Percentiles rank a stretch among this genome's conserved stretches.
phyloP scores from a whole-genome alignment of 495 filamentous ascomycete genomes.

The Saxispiralis lemnorum region DNA sequence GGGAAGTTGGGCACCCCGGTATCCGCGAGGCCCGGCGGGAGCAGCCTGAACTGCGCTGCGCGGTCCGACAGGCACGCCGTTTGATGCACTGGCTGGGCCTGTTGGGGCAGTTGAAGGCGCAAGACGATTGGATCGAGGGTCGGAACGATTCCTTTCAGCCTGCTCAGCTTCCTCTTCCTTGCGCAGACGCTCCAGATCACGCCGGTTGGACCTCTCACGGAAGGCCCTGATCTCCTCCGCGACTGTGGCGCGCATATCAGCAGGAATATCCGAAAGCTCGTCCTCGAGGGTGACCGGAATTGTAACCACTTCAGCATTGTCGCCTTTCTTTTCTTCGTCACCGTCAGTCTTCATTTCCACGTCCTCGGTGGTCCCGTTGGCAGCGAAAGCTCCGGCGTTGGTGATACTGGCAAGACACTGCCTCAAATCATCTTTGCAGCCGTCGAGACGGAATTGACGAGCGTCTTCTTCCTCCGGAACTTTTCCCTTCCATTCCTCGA shows the following conservation, averaged over 20 bases:
- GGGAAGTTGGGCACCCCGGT: slow-evolving; percentile 51
- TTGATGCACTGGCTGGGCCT: slow-evolving; percentile 55
- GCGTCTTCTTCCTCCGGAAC: slow-evolving; percentile 48
- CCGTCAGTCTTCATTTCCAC: slow-evolving; percentile 27
- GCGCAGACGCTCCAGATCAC: slow-evolving; percentile 73
- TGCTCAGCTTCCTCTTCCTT: slow-evolving; percentile 85
- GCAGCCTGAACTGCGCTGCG: slow-evolving; percentile 46
- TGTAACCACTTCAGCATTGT: slow-evolving; percentile 60
- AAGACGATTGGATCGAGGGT: slow-evolving; percentile 48
- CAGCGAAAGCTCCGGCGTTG: slow-evolving; percentile 39
- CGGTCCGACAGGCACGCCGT: slow-evolving; percentile 74
- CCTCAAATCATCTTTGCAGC: slow-evolving; percentile 47
- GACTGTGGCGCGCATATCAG: slow-evolving; percentile 92
- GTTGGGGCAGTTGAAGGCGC: slow-evolving; percentile 49
- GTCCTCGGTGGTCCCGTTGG: slow-evolving; percentile 14
- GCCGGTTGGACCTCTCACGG: slow-evolving; percentile 67
- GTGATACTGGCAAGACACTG: slow-evolving; percentile 51
- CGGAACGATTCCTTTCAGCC: slow-evolving; percentile 57
- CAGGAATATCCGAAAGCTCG: slow-evolving; percentile 86
- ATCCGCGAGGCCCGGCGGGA: slow-evolving; percentile 60
- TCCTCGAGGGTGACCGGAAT: slow-evolving; percentile 82
- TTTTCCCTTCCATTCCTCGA: slow-evolving; percentile 58
- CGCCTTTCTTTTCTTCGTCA: slow-evolving; percentile 24
- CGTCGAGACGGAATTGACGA: slow-evolving; percentile 48
- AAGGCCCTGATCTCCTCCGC: slow-evolving; percentile 89